Percentiles rank a stretch among this genome's conserved stretches.
These are phyloP conservation scores for Moesziomyces antarcticus DNA, from an alignment of 1,284 basidiomycete species.

Conservation along the genomic window DNA sequence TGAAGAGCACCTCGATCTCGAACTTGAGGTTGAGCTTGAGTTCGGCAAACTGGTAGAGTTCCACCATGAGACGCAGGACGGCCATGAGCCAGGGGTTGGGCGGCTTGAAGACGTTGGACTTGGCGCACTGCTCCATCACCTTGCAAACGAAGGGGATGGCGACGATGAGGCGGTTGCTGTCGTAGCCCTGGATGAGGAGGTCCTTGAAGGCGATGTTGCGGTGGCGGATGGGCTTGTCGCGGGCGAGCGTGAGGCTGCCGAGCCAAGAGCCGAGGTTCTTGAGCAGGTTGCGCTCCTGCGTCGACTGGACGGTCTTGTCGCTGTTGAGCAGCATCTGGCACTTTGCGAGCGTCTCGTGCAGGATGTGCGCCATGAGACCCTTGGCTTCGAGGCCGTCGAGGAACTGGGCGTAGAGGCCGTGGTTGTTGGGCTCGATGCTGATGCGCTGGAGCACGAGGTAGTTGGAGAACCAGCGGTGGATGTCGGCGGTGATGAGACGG, in stretches of 20 bases:
- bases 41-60: slow-evolving; percentile 96
- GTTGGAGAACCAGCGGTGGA: slow-evolving; percentile 88
- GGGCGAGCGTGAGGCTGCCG: slow-evolving; percentile 89
- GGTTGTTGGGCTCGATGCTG: slow-evolving; percentile 96
- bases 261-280: slow-evolving; percentile 98
- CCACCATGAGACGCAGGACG: slow-evolving; percentile 87
- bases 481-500: slow-evolving; percentile 53
- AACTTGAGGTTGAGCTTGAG: slow-evolving; percentile 97
- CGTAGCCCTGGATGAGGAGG: slow-evolving; percentile 92
- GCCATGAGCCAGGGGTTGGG: slow-evolving; percentile 99
- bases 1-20: slow-evolving; percentile 98
- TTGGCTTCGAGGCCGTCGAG: slow-evolving; percentile 77
- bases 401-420: slow-evolving; percentile 91
- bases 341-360: slow-evolving; percentile 85
- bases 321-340: slow-evolving; percentile 92
- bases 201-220: slow-evolving; percentile 97
- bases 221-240: slow-evolving; percentile 90
- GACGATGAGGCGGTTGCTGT: slow-evolving; percentile 88
- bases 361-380: slow-evolving; percentile 72
- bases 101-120: slow-evolving; percentile 90
- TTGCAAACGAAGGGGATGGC: slow-evolving; percentile 99
- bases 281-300: slow-evolving; percentile 83
- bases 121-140: slow-evolving; percentile 87
- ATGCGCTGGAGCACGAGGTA: slow-evolving; percentile 97
- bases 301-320: slow-evolving; percentile 85